phyloP scores from a whole-genome alignment of 1,139 yeast species.

The Hansenula sp. region DNA sequence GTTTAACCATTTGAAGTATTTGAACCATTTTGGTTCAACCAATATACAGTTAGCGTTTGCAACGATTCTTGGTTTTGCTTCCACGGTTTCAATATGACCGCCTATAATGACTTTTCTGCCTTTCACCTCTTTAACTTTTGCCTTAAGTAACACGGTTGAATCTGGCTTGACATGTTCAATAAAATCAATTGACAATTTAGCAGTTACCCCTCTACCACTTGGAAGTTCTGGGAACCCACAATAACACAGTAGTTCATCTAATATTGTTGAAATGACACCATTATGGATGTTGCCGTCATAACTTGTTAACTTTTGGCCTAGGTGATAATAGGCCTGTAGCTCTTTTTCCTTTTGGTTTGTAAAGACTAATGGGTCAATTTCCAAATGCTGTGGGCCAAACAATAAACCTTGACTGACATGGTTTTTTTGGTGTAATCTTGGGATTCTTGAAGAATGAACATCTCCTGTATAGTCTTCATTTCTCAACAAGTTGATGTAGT shows the following conservation, averaged over 20 bases:
- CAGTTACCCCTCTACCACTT: slow-evolving; percentile 86
- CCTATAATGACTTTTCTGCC: slow-evolving; percentile 57
- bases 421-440: slow-evolving; percentile 56
- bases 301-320: slow-evolving; percentile 62
- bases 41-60: slow-evolving; percentile 62
- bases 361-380: slow-evolving; percentile 64
- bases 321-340: slow-evolving; percentile 59
- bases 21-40: slow-evolving; percentile 82
- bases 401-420: slow-evolving; percentile 67
- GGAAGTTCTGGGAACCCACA: slow-evolving; percentile 90
- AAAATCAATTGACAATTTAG: slow-evolving; percentile 65
- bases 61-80: slow-evolving; percentile 28
- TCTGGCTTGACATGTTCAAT: slow-evolving; percentile 61
- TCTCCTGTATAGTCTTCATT: slow-evolving; percentile 28
- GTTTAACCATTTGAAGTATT: slow-evolving; percentile 57
- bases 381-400: slow-evolving; percentile 58
- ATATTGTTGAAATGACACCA: slow-evolving; percentile 76
- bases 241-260: slow-evolving; percentile 84
- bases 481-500: slow-evolving; percentile 30
- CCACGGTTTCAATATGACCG: slow-evolving; percentile 22
- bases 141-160: slow-evolving; percentile 62
- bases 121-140: slow-evolving; percentile 59
- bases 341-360: slow-evolving; percentile 42
- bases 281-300: slow-evolving; percentile 76
- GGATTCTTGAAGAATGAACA: slow-evolving; percentile 44